Base-by-base conservation (phyloP, 768 basidiomycete genomes). In the Leccinum broughii region DNA sequence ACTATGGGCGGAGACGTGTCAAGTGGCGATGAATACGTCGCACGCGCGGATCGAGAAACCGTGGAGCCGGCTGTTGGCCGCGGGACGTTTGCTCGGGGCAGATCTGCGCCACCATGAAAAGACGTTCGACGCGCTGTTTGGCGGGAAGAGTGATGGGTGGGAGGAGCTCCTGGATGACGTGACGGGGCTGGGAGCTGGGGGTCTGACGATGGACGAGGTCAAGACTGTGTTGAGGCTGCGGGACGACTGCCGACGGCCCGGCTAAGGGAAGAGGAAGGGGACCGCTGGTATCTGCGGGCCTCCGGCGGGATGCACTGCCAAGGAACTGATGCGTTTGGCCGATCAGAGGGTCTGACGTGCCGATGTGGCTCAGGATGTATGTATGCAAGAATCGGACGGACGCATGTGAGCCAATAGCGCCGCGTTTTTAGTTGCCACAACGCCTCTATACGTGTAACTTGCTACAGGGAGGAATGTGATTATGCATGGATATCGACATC, bases 1-100 rank as follows among this genome's bases (percentile, higher is more conserved):
- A 68, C 80, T 93, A 52, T 94, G 95, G 94, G 80, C 88, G 6
- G 89, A 92, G 74, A 89, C 90, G 7, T 91, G 87, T 60, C 82
- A 84, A 28, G 74, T 77, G 22, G 88, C 85, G 2, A 74, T 93
- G 41, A 70, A 62, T n/a, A 66, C 64, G n/a, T 72, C 73, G 20
- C 80, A 71, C 65, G 77, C 73, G 55, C 81, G 85, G 17, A 81
- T 88, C 1, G 88, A 89, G 68, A 83, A 81, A 0, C 91, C 93
- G 3, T 96, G 95, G 94, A 76, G 82, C 54, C 80, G 80, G 57
- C 77, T 95, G 39, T 70, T 89, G 17, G 86, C 89, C 58, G 88
- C 90, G 1, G 89, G 84, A 17, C 81, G 84, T 51, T 66, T 98
- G 26, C 75, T 93, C 24, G 84, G 81, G 3, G 73, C 86, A 22